These are phyloP conservation scores for Funneliformis geosporum DNA, from an alignment of 192 early-diverging fungal species.

Conservation along the genomic window DNA sequence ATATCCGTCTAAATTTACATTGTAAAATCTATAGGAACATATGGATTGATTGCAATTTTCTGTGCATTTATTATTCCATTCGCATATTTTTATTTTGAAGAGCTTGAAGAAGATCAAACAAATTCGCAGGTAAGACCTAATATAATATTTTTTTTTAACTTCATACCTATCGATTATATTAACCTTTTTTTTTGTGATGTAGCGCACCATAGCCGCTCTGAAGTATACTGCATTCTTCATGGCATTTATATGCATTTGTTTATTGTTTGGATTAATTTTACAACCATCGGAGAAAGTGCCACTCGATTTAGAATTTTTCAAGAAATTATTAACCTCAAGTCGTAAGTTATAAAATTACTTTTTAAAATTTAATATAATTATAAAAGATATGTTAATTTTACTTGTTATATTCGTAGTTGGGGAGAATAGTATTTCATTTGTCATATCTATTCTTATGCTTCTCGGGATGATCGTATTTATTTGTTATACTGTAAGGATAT, in stretches of 20 bases:
- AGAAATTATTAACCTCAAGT: constrained; percentile 44
- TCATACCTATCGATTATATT: background rate
- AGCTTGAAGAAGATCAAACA: constrained; percentile 49
- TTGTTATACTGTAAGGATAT: constrained; percentile 52
- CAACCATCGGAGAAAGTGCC: constrained; percentile 38
- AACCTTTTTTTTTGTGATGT: background rate
- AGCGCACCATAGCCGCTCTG: constrained; percentile 47
- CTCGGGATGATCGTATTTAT: constrained; percentile 57
- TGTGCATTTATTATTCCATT: constrained; percentile 58
- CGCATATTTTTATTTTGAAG: constrained; percentile 65
- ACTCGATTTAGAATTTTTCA: constrained; percentile 56
- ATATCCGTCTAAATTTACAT: background rate
- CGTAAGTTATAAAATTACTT: constrained; percentile 39
- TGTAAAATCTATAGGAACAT: constrained; percentile 39
- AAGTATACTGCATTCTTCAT: constrained; percentile 62
- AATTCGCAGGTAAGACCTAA: background rate
- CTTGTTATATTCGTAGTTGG: background rate
- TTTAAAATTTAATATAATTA: background rate
- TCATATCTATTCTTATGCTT: constrained; percentile 47
- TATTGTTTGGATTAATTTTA: constrained; percentile 54
- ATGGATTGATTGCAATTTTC: constrained; percentile 52
- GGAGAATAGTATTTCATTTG: constrained; percentile 41
- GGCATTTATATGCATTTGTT: constrained; percentile 46
- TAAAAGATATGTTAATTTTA: background rate
- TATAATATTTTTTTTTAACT: background rate